These are phyloP conservation scores for Antitrichia curtipendula DNA, from an alignment of 225 moss, liverwort and hornwort species.

Conservation along the genomic window DNA sequence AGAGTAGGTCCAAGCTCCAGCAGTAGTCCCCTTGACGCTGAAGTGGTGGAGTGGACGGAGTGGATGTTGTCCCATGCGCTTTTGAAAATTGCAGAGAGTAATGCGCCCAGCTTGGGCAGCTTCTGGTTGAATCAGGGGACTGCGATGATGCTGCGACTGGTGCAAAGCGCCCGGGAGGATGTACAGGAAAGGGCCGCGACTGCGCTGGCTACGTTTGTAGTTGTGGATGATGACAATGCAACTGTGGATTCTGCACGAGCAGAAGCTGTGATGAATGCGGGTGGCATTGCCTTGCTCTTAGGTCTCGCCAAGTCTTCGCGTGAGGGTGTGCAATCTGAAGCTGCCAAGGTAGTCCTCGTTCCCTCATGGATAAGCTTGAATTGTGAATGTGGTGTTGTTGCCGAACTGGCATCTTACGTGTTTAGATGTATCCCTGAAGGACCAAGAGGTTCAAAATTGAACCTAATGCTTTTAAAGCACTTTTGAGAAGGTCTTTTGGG, in stretches of 20 bases:
- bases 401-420: not conserved
- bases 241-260: slow-evolving; percentile 73
- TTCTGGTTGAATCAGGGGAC: slow-evolving; percentile 93
- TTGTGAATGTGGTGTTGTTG: not conserved
- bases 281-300: slow-evolving; percentile 76
- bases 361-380: not conserved
- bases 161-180: slow-evolving; percentile 72
- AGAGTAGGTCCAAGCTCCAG: not conserved
- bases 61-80: slow-evolving; percentile 85
- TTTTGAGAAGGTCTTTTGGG: not conserved
- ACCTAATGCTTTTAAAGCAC: not conserved
- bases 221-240: slow-evolving; percentile 80
- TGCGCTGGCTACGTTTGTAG: slow-evolving; percentile 82
- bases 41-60: slow-evolving; percentile 68
- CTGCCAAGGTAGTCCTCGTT: slow-evolving; percentile 61
- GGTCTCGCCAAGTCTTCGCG: slow-evolving; percentile 75
- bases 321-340: slow-evolving; percentile 86
- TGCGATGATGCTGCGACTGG: slow-evolving; percentile 66
- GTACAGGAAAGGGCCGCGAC: slow-evolving; percentile 87
- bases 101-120: slow-evolving; percentile 48
- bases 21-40: not conserved
- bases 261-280: slow-evolving; percentile 85
- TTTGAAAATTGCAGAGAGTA: slow-evolving; percentile 69
- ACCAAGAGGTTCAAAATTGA: not conserved
- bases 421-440: not conserved